These are phyloP conservation scores for Gracilaria caudata DNA, from an alignment of 23 red algal genomes.

Conservation along the genomic window DNA sequence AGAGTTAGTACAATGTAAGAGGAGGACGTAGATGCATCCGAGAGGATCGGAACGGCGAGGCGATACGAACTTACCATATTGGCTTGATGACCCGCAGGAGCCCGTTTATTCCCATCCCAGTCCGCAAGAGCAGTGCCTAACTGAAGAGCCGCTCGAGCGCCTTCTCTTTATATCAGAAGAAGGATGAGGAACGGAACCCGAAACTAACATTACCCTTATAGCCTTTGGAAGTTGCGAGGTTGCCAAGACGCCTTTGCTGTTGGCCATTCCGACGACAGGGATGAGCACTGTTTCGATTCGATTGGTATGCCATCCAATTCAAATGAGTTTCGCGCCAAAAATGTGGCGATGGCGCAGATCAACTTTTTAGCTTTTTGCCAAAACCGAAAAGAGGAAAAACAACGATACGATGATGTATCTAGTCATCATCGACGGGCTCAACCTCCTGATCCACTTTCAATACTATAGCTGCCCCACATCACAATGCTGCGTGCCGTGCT, in stretches of 20 bases:
- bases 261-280: not conserved
- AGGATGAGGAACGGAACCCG: not conserved
- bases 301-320: not conserved
- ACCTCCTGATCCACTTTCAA: not conserved
- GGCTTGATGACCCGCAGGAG: constrained; percentile 84
- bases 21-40: not conserved
- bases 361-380: not conserved
- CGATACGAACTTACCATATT: constrained; percentile 56
- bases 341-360: too few relatives aligned
- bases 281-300: not conserved
- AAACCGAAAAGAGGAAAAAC: not conserved
- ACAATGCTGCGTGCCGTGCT: not conserved
- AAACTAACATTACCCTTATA: not conserved
- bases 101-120: constrained; percentile 87
- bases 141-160: not conserved
- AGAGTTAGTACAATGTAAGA: not conserved
- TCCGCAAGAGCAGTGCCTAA: not conserved
- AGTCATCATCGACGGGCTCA: not conserved
- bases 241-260: too few relatives aligned
- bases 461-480: too few relatives aligned
- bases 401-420: not conserved
- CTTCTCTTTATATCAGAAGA: not conserved
- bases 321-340: constrained; percentile 23
- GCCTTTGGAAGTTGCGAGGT: not conserved
- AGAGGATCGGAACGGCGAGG: not conserved